Base-by-base conservation (phyloP, 2,329 filamentous ascomycete genomes). In the Grosmannia serpens region DNA sequence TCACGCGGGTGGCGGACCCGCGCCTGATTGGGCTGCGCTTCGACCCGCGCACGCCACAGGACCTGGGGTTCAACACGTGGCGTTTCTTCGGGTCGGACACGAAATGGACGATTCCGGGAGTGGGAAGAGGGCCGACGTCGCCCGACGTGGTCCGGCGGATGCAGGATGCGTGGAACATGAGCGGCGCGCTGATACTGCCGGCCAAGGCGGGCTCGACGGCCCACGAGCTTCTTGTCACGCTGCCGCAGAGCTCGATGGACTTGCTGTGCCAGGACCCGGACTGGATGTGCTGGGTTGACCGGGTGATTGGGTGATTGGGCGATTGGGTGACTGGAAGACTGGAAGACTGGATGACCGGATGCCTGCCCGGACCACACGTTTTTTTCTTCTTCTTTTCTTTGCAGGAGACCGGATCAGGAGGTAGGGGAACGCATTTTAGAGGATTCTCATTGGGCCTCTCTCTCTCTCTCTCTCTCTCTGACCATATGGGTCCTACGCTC, bases 41-140 rank as follows among this genome's bases (percentile, higher is more conserved):
- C 58, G 73, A 75, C 59, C 72, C 73, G 27, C 67, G 72, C n/a
- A 68, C 70, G 52, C 69, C 72, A 2, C 67, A 70, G 55, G 67
- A 70, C 47, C 67, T 77, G 46, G 70, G 70, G 13, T 73, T 77
- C 67, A 77, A 77, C 61, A 75, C 74, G 5, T 77, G 75, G 75
- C 67, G 73, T 9, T 68, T 71, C 58, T 72, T 77, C 61, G 75
- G 74, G 1, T 72, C 70, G 26, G 73, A 76, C 59, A 68, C 70
- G 6, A 63, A 67, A 60, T 77, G 74, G 66, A 31, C 53, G 8
- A 64, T 72, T 15, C 66, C 69, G 0, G 69, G 68, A 4, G 49
- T 63, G n/a, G 13, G 35, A 3, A 4, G 15, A 10, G 26, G 24
- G 7, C n/a, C 56, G 27, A 27, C 56, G 22, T 61, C 54, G 55